These are phyloP conservation scores for Verticillium dahliae DNA, from an alignment of 2,329 filamentous ascomycete species.

Conservation along the genomic window DNA sequence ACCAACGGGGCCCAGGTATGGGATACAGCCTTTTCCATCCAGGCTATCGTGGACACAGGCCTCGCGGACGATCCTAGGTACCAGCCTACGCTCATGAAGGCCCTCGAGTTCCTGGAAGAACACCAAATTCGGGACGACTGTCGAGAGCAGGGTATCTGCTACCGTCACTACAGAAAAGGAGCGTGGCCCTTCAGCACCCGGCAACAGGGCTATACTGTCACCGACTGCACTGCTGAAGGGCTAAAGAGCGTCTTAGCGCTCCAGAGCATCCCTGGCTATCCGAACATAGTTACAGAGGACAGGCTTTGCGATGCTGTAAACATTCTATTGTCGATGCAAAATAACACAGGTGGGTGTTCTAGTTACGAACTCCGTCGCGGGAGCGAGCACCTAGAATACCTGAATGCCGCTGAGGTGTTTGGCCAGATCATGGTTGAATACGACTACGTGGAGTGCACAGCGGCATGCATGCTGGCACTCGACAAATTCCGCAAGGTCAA, in stretches of 20 bases:
- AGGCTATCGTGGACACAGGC: conserved; percentile 72
- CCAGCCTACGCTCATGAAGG: conserved; percentile 75
- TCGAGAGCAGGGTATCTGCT: conserved; percentile 69
- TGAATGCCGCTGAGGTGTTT: conserved; percentile 96
- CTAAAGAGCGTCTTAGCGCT: conserved; percentile 81
- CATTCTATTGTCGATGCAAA: conserved; percentile 87
- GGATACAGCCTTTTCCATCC: conserved; percentile 89
- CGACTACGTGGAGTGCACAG: conserved; percentile 96
- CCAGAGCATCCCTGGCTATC: conserved; percentile 72
- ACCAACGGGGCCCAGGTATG: conserved; percentile 98
- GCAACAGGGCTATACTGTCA: conserved; percentile 90
- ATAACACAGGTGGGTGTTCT: conserved; percentile 74
- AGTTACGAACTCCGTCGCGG: conserved; percentile 85
- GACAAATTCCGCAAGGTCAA: conserved; percentile 76
- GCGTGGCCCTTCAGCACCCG: conserved; percentile 95
- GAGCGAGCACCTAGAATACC: conserved; percentile 68
- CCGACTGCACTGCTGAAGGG: conserved; percentile 88
- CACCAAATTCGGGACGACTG: conserved; percentile 88
- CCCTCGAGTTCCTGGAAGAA: conserved; percentile 77
- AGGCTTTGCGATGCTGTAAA: conserved; percentile 85
- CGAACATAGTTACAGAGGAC: conserved; percentile 64
- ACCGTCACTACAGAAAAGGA: conserved; percentile 85
- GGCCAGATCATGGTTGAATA: conserved; percentile 98
- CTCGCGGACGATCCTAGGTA: conserved; percentile 72
- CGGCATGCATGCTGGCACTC: conserved; percentile 83